Base-by-base conservation (phyloP, 2,329 filamentous ascomycete species). In the Atkinsonella hypoxylon region DNA sequence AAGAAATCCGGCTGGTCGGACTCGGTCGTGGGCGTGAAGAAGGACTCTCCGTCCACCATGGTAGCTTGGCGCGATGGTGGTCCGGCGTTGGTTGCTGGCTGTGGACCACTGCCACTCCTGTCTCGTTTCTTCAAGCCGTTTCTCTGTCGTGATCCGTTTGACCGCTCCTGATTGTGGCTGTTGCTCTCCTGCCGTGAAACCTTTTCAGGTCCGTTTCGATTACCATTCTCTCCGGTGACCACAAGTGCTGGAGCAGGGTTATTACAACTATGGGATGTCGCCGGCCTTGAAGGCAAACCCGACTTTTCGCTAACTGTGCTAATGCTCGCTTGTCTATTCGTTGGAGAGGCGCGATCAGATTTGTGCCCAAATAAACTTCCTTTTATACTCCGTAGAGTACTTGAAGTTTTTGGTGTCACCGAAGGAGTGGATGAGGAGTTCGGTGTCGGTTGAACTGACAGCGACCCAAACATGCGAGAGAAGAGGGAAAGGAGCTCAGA, bases 401-500 rank as follows among this genome's bases (percentile, higher is more conserved):
- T 86, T 7, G 81, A 78, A 6, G 88, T 88, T 62, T 82, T 83
- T 3, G 86, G 84, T 5, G 78, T 76, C 18, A 77, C 71, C 18
- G 73, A 60, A n/a, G 73, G 65, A 60, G 59, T 74, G 51, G 60
- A 67, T 34, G 55, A 63, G 55, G 55, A 64, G 55, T 61, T 70
- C 58, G 63, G 61, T 39, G 55, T 67, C 10, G 79, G 68, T 46
- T 81, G 78, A 3, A 67, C 57, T n/a, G 70, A 65, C 11, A 70
- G 55, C 31, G 62, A 67, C 7, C 85, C 85, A 64, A 95, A 97
- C 0, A 98, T 72, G 54, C 86, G 78, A 3, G 82, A 79, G 62
- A 93, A 98, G 1, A 97, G 72, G 15, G 81, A 81, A 18, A 98
- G 71, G 39, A 98, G 74, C 65, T 96, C 89, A 56, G 88, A 82